Evolutionary conservation across 2,329 filamentous ascomycete species (phyloP), one percentile per base, ranked within the genome.

Genomic region (Nemania serpens): DNA sequence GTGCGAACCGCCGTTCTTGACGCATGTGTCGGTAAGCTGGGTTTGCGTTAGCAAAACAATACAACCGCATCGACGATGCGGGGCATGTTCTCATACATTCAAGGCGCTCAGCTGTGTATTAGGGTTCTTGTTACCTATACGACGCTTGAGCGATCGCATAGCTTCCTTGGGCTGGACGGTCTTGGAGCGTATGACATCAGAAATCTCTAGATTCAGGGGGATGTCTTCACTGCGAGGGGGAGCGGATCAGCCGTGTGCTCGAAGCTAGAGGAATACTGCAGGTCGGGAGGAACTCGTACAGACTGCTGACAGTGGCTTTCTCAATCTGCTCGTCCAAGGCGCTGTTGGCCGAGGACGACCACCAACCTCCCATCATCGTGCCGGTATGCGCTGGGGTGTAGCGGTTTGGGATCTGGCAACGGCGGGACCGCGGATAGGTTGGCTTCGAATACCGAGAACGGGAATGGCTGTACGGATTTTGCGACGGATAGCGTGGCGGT

Each of bases 291-390:
- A n/a, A 65, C 58, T 59, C 88, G 65, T 86, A 97, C 90, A 99
- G 83, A 77, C 93, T 98, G 74, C 92, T 97, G 68, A 91, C 89
- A 15, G 95, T 99, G 54, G 95, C 95, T 77, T 90, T 91, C 76
- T 97, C 94, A 73, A 99, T 90, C 84, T 98, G 95, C 79, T 97
- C 93, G 78, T 99, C 95, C 78, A 99, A 84, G 79, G 93, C 92
- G 74, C 89, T 91, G 77, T 91, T 92, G 78, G 88, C 86, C 75
- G 92, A 94, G 69, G 90, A 91, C 75, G 96, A 98, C 94, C 94
- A 99, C 83, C 93, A 93, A 75, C 92, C 89, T 93, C 97, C 97
- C 83, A 84, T 90, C 70, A 78, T 81, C 66, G 61, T 63, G 67
- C 45, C 58, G 53, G 51, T 18, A 7, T 54, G 62, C 52, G 53